phyloP scores from a whole-genome alignment of 192 early-diverging fungal species.

The Rhizophagus prolifer region DNA sequence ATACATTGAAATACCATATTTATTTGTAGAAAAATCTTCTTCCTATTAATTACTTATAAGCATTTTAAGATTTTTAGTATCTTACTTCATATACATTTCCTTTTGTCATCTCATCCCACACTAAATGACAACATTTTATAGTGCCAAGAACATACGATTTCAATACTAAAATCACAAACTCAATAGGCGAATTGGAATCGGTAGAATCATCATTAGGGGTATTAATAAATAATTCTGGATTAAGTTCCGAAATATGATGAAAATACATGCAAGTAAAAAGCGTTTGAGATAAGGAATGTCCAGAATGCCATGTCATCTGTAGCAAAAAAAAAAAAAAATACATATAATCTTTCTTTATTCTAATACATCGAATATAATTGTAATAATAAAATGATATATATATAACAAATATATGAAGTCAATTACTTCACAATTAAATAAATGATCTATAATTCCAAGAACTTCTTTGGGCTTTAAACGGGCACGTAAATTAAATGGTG shows the following conservation, averaged over 20 bases:
- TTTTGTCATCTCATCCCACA: conserved; percentile 57
- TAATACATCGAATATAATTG: not conserved
- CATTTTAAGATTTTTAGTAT: not conserved
- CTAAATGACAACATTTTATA: conserved; percentile 49
- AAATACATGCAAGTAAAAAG: conserved; percentile 58
- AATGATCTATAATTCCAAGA: conserved; percentile 53
- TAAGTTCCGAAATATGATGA: conserved; percentile 43
- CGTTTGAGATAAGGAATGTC: conserved; percentile 60
- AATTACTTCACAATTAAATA: conserved; percentile 53
- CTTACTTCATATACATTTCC: conserved; percentile 56
- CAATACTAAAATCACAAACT: conserved; percentile 44
- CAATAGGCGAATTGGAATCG: conserved; percentile 18
- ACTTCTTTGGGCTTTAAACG: conserved; percentile 38
- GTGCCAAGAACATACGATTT: conserved; percentile 50
- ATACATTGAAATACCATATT: conserved; percentile 49
- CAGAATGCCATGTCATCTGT: conserved; percentile 63
- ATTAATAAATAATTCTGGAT: conserved; percentile 24
- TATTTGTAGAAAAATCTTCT: conserved; percentile 61
- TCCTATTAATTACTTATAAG: conserved; percentile 35
- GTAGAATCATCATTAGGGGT: not conserved
- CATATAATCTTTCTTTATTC: not conserved
- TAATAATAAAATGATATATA: not conserved
- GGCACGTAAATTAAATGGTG: conserved; percentile 40
- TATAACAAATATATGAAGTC: not conserved
- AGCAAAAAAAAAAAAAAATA: not conserved